These are phyloP conservation scores for Sanghuangporus baumii DNA, from an alignment of 1,284 basidiomycete genomes.

Conservation along the genomic window DNA sequence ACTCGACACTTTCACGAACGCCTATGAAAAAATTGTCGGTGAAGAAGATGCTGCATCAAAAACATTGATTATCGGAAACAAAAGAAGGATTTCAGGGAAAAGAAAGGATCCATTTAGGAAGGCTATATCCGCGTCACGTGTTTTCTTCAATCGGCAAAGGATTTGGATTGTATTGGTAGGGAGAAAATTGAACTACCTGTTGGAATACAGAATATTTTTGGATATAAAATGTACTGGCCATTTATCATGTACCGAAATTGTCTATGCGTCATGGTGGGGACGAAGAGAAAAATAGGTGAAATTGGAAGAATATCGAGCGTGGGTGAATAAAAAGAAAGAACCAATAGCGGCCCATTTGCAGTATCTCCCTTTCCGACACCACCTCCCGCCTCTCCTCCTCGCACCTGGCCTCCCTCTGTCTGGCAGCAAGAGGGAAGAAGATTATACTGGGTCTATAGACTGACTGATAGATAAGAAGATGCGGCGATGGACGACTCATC, in stretches of 20 bases:
- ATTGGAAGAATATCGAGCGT: background rate
- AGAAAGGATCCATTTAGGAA: background rate
- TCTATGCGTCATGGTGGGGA: background rate
- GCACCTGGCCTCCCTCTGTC: background rate
- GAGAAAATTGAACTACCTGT: background rate
- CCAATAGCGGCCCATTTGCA: background rate
- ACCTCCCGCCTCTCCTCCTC: background rate
- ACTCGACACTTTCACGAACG: no score
- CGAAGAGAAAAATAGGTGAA: background rate
- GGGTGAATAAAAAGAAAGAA: background rate
- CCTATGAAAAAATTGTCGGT: no score
- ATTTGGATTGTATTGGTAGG: background rate
- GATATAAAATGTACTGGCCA: background rate
- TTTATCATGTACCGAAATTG: background rate
- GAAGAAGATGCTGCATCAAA: no score
- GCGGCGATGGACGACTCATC: constrained; percentile 12
- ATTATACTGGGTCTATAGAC: background rate
- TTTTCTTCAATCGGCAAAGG: background rate
- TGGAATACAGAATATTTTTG: background rate
- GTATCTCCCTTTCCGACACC: background rate
- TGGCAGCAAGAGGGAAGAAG: background rate
- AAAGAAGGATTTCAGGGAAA: background rate
- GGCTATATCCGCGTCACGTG: background rate
- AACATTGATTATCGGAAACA: no score
- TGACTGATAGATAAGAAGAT: constrained; percentile 5